Base-by-base conservation (phyloP, 768 basidiomycete species). In the Lepiota subincarnata region DNA sequence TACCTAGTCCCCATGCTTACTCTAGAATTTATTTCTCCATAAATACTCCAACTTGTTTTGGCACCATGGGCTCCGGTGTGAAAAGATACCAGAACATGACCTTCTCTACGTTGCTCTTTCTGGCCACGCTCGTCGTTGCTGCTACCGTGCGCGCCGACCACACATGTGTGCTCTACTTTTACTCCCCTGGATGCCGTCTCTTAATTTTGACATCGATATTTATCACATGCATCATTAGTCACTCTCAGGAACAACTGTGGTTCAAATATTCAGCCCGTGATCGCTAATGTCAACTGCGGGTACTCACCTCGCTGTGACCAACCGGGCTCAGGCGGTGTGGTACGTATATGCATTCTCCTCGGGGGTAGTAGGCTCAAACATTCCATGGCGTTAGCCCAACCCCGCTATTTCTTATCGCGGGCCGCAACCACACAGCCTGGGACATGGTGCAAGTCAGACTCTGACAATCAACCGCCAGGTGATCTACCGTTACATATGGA, bases 251-350 rank as follows among this genome's bases (percentile, higher is more conserved):
- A 75, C 58, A 63, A 68, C 36, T 73, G 74, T 44, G 60, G 57
- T 35, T 48, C 51, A 8, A 57, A 57, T 6, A 62, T 74, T 40
- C 63, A 55, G 10, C 72, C 73, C n/a, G 62, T 65, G 34, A 69
- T 74, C 45, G 69, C 67, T 36, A 69, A 74, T 55, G 63, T 62
- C 2, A 70, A 69, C 42, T 74, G 73, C 50, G 73, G 73, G 1
- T 75, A 71, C 57, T 73, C 71, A 12, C 72, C 73, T 22, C 66
- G 73, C 20, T 71, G 70, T 58, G 60, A 55, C 57, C 66, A 65
- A 4, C 68, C 70, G 16, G 68, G 66, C 53, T 70, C 66, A 22
- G 70, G 70, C 3, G 68, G 64, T 13, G 67, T 68, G 34, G 67
- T 69, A 50, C 48, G 63, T 59, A 28, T 20, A 11, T 42, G 40